Percentiles rank a stretch among this genome's conserved stretches.
phyloP scores from a whole-genome alignment of 2,329 filamentous ascomycete species.

The Neospermospora avenae region DNA sequence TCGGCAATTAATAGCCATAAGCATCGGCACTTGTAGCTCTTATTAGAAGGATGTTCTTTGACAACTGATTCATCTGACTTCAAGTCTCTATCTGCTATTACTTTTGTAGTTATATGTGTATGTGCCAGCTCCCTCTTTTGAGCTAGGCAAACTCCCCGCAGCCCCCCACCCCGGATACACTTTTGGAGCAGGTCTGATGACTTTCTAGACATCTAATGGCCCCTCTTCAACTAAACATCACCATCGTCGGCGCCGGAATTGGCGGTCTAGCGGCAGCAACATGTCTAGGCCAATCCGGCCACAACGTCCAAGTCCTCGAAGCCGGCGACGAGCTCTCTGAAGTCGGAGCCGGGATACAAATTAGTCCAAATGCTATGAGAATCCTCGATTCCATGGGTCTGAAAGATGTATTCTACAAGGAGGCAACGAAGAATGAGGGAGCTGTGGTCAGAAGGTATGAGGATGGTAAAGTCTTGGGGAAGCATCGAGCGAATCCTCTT shows the following conservation, averaged over 20 bases:
- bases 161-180: background rate
- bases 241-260: slow-evolving; percentile 40
- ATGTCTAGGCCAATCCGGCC: slow-evolving; percentile 28
- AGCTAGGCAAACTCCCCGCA: too few relatives aligned
- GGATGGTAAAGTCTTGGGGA: slow-evolving; percentile 5
- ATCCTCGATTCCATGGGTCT: slow-evolving; percentile 5
- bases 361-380: slow-evolving; percentile 8
- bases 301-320: slow-evolving; percentile 19
- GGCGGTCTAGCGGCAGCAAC: slow-evolving; percentile 51
- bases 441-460: background rate
- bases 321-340: background rate
- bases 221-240: slow-evolving; percentile 3
- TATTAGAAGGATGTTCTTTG: too few relatives aligned
- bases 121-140: too few relatives aligned
- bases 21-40: too few relatives aligned
- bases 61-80: too few relatives aligned
- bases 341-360: slow-evolving; percentile 12
- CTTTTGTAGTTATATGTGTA: too few relatives aligned
- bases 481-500: background rate
- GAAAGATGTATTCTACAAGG: slow-evolving; percentile 5
- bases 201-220: background rate
- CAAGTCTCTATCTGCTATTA: too few relatives aligned
- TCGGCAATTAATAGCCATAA: background rate
- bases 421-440: slow-evolving; percentile 6
- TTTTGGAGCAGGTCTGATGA: background rate